These are phyloP conservation scores for Elaeis oleifera DNA, from an alignment of 202 grass and related monocot genomes.

Conservation along the genomic window DNA sequence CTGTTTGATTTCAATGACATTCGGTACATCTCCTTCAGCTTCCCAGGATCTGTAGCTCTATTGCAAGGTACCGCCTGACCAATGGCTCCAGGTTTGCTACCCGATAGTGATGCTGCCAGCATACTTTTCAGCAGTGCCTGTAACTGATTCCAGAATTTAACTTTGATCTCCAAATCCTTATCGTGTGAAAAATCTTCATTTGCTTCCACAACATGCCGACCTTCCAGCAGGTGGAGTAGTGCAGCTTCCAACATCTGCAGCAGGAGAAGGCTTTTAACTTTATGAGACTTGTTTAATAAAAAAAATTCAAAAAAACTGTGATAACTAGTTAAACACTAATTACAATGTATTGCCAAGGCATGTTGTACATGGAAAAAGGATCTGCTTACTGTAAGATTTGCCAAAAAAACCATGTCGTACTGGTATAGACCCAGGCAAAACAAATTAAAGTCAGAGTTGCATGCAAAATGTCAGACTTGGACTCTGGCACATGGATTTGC, in stretches of 20 bases:
- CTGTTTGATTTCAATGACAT: conserved; percentile 55
- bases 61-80: conserved; percentile 27
- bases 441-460: too few species aligned
- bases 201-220: conserved; percentile 53
- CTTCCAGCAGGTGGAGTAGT: conserved; percentile 66
- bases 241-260: conserved; percentile 67
- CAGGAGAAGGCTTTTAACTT: background rate
- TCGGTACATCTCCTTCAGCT: conserved; percentile 76
- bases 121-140: conserved; percentile 73
- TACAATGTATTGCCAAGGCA: too few species aligned
- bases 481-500: too few species aligned
- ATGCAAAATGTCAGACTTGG: too few species aligned
- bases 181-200: conserved; percentile 36
- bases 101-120: conserved; percentile 34
- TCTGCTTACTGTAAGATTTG: too few species aligned
- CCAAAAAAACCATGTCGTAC: too few species aligned
- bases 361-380: too few species aligned
- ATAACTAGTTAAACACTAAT: too few species aligned
- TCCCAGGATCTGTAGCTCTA: conserved; percentile 37
- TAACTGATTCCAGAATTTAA: conserved; percentile 73
- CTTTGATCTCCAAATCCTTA: conserved; percentile 46
- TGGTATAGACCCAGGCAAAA: too few species aligned
- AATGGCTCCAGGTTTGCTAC: conserved; percentile 28
- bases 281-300: too few species aligned
- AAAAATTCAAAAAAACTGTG: too few species aligned